Conservation (phyloP, 495 filamentous ascomycete species). For the Penicillium ochrochloron region DNA sequence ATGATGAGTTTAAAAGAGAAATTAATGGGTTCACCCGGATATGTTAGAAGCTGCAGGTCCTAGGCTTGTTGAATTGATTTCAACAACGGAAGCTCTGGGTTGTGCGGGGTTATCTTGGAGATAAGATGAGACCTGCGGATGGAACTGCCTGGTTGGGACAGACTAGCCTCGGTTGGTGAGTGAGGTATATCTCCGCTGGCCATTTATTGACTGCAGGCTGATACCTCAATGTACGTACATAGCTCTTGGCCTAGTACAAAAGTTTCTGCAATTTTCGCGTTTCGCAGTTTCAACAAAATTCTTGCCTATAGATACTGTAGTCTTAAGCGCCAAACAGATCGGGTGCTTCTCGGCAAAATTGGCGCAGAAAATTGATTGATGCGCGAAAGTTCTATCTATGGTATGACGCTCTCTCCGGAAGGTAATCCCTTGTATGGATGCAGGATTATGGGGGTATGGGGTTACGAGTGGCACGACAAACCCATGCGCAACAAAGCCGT, state of each 20-base stretch:
- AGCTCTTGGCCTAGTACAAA: neutral
- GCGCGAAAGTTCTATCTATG: neutral
- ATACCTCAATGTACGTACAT: neutral
- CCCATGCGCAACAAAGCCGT: neutral
- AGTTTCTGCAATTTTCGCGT: neutral
- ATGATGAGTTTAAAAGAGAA: conserved; percentile 4
- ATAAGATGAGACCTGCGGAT: conserved; percentile 13
- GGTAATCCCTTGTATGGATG: conserved; percentile 9
- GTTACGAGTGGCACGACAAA: neutral
- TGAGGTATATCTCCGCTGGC: neutral
- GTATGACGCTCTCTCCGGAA: conserved; percentile 4
- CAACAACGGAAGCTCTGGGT: neutral
- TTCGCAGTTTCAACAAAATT: neutral
- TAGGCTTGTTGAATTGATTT: neutral
- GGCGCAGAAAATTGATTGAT: neutral
- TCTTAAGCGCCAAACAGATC: neutral
- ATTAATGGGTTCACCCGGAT: too few relatives aligned
- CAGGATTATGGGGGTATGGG: neutral
- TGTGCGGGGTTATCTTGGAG: conserved; percentile 35
- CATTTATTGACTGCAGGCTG: neutral
- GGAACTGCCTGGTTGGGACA: conserved; percentile 26
- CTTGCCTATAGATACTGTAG: neutral
- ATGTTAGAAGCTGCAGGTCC: too few relatives aligned
- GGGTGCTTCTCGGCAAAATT: neutral
- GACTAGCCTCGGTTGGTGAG: neutral